Conservation (phyloP, 1,139 yeast species). For the Kurtzmaniella quercitrusa region DNA sequence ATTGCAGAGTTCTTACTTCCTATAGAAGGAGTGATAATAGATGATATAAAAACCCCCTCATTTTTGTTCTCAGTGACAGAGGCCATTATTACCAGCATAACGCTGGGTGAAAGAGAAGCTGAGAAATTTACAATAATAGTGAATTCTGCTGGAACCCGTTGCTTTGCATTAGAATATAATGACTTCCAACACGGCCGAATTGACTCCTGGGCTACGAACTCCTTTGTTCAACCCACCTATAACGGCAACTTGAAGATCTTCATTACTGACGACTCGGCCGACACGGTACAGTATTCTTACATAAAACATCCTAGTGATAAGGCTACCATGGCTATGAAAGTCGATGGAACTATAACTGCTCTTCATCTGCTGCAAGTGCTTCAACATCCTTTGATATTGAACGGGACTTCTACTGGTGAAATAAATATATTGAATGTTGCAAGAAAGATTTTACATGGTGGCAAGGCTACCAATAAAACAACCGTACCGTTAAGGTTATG, state of each 20-base stretch:
- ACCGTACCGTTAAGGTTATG: slow-evolving; percentile 34
- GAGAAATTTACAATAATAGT: slow-evolving; percentile 30
- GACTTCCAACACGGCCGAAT: slow-evolving; percentile 35
- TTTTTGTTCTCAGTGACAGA: slow-evolving; percentile 45
- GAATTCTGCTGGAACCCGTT: slow-evolving; percentile 48
- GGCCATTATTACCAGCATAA: slow-evolving; percentile 45
- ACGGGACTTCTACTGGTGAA: slow-evolving; percentile 65
- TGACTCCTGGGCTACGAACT: slow-evolving; percentile 17
- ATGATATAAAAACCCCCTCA: slow-evolving; percentile 38
- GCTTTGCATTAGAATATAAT: slow-evolving; percentile 36
- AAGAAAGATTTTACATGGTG: slow-evolving; percentile 32
- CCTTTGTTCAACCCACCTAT: slow-evolving; percentile 22
- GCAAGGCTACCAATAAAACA: slow-evolving; percentile 28
- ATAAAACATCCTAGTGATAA: slow-evolving; percentile 35
- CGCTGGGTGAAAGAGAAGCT: slow-evolving; percentile 25
- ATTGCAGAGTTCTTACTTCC: slow-evolving; percentile 60
- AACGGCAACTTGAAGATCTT: slow-evolving; percentile 25
- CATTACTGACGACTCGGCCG: slow-evolving; percentile 24
- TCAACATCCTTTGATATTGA: slow-evolving; percentile 59
- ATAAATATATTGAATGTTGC: slow-evolving; percentile 32
- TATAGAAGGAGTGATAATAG: slow-evolving; percentile 11
- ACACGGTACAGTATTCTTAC: slow-evolving; percentile 26
- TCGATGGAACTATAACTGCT: slow-evolving; percentile 29
- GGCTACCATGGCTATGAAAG: slow-evolving; percentile 24
- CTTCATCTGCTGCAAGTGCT: slow-evolving; percentile 28